These are phyloP conservation scores for Lithohypha guttulata DNA, from an alignment of 2,329 filamentous ascomycete genomes.

Conservation along the genomic window DNA sequence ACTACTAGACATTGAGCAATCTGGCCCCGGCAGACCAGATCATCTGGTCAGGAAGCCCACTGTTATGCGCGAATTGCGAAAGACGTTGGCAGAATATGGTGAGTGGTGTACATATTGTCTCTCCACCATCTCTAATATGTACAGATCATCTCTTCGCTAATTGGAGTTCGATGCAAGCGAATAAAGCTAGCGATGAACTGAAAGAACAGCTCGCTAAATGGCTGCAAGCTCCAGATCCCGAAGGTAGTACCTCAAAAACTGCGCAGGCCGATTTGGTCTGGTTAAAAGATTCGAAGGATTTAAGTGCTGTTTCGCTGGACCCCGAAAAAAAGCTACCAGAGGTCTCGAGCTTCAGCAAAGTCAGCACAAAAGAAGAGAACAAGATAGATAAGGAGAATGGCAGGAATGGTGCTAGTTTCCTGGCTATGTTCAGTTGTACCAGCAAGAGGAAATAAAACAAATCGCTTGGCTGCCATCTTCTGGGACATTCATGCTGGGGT, in stretches of 20 bases:
- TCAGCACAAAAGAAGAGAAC: not conserved
- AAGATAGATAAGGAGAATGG: not conserved
- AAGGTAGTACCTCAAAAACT: slow-evolving; percentile 10
- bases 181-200: slow-evolving; percentile 14
- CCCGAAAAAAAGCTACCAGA: slow-evolving; percentile 10
- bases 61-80: slow-evolving; percentile 19
- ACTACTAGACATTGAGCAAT: slow-evolving; percentile 23
- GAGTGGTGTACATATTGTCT: slow-evolving; percentile 4
- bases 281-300: slow-evolving; percentile 17
- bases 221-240: slow-evolving; percentile 13
- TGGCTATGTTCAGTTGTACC: slow-evolving; percentile 15
- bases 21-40: slow-evolving; percentile 10
- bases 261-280: slow-evolving; percentile 19
- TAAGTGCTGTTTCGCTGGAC: slow-evolving; percentile 16
- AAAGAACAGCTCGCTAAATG: slow-evolving; percentile 16
- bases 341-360: not conserved
- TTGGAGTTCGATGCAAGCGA: slow-evolving; percentile 21
- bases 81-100: slow-evolving; percentile 21
- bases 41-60: slow-evolving; percentile 14
- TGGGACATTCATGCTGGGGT: too few species aligned
- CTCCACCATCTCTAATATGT: not conserved
- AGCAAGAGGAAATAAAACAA: slow-evolving; percentile 17
- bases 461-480: too few species aligned
- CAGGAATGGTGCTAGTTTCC: slow-evolving; percentile 9
- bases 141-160: slow-evolving; percentile 21